A percentile compares a stretch with the other conserved stretches of the same genome.
Conservation (phyloP, 2,329 filamentous ascomycete genomes). For the Arthroderma sp. region DNA sequence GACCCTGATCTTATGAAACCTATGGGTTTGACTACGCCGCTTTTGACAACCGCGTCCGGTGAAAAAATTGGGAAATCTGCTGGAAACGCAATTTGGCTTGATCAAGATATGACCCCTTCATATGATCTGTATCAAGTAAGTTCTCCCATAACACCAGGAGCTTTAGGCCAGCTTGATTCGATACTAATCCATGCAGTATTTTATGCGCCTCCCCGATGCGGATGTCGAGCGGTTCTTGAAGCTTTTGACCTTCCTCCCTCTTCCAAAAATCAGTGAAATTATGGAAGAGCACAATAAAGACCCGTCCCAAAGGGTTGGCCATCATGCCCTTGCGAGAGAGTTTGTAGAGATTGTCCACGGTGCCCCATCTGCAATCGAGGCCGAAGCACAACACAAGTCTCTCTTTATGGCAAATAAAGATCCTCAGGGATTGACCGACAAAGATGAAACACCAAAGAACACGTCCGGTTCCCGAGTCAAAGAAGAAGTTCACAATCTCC, state of each 20-base stretch:
- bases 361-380: conserved; percentile 45
- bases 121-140: conserved; percentile 71
- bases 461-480: background rate
- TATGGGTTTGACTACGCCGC: conserved; percentile 78
- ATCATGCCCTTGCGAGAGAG: conserved; percentile 72
- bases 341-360: conserved; percentile 73
- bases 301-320: conserved; percentile 60
- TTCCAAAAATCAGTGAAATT: conserved; percentile 50
- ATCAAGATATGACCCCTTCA: conserved; percentile 61
- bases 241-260: conserved; percentile 77
- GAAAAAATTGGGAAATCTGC: conserved; percentile 91
- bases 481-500: background rate
- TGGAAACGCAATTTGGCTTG: conserved; percentile 89
- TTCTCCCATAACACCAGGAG: background rate
- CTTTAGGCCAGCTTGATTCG: background rate
- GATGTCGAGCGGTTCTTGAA: conserved; percentile 73
- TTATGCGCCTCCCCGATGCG: conserved; percentile 66
- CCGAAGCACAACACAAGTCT: conserved; percentile 44
- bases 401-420: conserved; percentile 23
- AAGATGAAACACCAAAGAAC: background rate
- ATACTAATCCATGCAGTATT: conserved; percentile 48
- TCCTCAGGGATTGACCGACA: conserved; percentile 17
- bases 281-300: conserved; percentile 57
- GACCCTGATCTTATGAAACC: conserved; percentile 36
- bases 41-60: conserved; percentile 73